Evolutionary conservation across 2,329 filamentous ascomycete genomes (phyloP).

Genomic region (Fusarium xyrophilum): DNA sequence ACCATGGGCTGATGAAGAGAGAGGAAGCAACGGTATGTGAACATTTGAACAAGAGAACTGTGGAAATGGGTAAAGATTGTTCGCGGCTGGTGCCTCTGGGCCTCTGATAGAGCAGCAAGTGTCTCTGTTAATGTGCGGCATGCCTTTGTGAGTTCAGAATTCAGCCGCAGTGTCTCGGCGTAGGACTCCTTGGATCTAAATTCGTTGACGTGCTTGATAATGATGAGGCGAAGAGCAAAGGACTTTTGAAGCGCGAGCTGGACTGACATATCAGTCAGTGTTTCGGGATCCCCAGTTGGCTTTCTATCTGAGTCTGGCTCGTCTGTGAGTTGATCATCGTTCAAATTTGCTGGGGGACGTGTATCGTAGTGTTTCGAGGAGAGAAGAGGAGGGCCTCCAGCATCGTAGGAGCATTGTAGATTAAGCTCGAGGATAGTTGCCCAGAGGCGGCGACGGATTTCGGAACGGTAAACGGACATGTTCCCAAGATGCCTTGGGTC

Average conservation of each 20-base stretch:
- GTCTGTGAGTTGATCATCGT: slow-evolving; percentile 59
- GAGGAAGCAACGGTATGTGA: slow-evolving; percentile 57
- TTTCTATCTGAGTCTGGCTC: slow-evolving; percentile 40
- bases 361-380: slow-evolving; percentile 58
- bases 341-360: slow-evolving; percentile 55
- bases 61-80: slow-evolving; percentile 50
- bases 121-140: slow-evolving; percentile 45
- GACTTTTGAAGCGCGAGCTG: slow-evolving; percentile 55
- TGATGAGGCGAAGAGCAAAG: slow-evolving; percentile 52
- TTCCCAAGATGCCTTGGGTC: slow-evolving; percentile 59
- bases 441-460: slow-evolving; percentile 65
- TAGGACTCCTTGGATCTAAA: slow-evolving; percentile 53
- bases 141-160: slow-evolving; percentile 52
- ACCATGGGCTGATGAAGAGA: slow-evolving; percentile 62
- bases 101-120: slow-evolving; percentile 48
- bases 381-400: slow-evolving; percentile 59
- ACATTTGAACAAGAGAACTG: slow-evolving; percentile 51
- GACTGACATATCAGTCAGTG: slow-evolving; percentile 56
- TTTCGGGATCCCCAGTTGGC: slow-evolving; percentile 7
- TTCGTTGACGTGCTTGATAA: slow-evolving; percentile 56
- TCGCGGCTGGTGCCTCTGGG: slow-evolving; percentile 31
- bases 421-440: slow-evolving; percentile 62
- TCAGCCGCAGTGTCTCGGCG: slow-evolving; percentile 56
- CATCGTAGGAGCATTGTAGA: slow-evolving; percentile 58
- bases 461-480: slow-evolving; percentile 56